These are phyloP conservation scores for Hypoxylon rubiginosum DNA, from an alignment of 2,329 filamentous ascomycete species.

Conservation along the genomic window DNA sequence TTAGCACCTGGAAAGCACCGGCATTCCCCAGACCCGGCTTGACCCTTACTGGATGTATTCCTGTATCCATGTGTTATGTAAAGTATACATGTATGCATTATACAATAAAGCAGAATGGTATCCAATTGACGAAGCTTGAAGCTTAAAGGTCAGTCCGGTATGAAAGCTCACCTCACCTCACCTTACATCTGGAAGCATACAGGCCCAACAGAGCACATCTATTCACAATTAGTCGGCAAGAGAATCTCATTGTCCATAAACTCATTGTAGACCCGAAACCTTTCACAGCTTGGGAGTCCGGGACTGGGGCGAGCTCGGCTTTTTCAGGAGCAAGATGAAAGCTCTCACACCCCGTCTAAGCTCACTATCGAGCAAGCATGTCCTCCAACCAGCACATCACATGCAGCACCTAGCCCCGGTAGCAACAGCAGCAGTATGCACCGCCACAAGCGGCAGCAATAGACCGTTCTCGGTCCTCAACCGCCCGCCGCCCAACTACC, in stretches of 20 bases:
- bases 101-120: conserved; percentile 9
- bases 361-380: conserved; percentile 30
- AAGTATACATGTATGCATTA: conserved; percentile 17
- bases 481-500: conserved; percentile 88
- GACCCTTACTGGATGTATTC: conserved; percentile 4
- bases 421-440: conserved; percentile 10
- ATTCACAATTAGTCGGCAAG: neutral
- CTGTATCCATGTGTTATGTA: conserved; percentile 2
- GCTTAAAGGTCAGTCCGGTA: conserved; percentile 16
- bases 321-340: conserved; percentile 39
- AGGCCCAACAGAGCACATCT: neutral
- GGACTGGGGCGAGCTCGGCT: neutral
- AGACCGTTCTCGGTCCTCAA: conserved; percentile 82
- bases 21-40: conserved; percentile 6
- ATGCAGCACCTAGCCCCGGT: conserved; percentile 15
- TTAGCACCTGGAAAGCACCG: conserved; percentile 15
- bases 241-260: neutral
- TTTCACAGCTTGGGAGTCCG: neutral
- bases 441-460: neutral
- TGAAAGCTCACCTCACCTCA: conserved; percentile 16
- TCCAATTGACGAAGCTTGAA: conserved; percentile 13
- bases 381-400: conserved; percentile 26
- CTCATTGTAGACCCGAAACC: neutral
- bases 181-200: conserved; percentile 19
- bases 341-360: conserved; percentile 40